These are phyloP conservation scores for Solanum rostratum DNA, from an alignment of 257 asterid genomes.

Conservation along the genomic window DNA sequence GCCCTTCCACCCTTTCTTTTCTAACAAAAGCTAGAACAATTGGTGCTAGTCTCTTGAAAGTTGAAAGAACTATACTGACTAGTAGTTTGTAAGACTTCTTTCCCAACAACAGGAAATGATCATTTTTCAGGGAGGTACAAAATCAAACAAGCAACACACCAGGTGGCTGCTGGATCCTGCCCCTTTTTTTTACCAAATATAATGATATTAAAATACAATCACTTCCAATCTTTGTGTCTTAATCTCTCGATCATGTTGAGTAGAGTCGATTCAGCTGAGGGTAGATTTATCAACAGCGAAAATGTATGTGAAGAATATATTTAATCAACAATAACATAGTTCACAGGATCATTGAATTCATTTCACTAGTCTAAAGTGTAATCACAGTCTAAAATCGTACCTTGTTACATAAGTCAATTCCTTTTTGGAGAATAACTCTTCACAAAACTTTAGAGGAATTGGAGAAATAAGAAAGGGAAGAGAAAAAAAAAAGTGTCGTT, in stretches of 20 bases:
- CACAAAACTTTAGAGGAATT: too few relatives aligned
- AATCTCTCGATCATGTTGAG: neutral
- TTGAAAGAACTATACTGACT: neutral
- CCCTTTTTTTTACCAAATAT: neutral
- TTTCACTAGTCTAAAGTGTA: neutral
- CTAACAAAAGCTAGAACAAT: neutral
- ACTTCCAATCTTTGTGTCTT: neutral
- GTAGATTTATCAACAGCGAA: neutral
- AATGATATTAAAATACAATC: neutral
- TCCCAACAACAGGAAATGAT: too few relatives aligned
- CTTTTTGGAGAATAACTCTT: too few relatives aligned
- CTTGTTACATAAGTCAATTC: too few relatives aligned
- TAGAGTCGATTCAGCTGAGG: neutral
- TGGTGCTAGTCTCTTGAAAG: neutral
- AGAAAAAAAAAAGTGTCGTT: too few relatives aligned
- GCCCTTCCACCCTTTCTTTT: neutral
- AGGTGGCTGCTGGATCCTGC: neutral
- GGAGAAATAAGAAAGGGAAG: too few relatives aligned
- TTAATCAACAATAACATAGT: too few relatives aligned
- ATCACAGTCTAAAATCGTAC: too few relatives aligned
- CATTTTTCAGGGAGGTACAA: neutral
- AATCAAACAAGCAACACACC: neutral
- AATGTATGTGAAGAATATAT: neutral
- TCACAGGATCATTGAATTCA: too few relatives aligned
- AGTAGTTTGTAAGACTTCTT: neutral